phyloP scores from a whole-genome alignment of 2,329 filamentous ascomycete genomes.

The Triangularia verruculosa region DNA sequence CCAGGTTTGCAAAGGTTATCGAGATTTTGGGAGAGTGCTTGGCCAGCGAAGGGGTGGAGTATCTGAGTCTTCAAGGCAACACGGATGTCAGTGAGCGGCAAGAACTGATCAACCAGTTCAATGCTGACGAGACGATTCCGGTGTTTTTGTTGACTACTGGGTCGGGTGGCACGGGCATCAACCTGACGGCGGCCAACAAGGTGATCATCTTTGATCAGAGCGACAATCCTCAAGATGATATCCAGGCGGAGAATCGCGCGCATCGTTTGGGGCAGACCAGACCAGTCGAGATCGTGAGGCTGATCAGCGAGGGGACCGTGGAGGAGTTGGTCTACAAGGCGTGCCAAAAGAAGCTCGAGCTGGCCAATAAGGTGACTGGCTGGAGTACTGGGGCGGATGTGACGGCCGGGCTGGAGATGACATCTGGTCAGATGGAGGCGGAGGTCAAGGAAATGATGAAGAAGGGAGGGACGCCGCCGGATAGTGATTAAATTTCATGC shows the following conservation, averaged over 20 bases:
- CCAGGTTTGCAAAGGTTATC: conserved; percentile 87
- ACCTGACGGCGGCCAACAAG: conserved; percentile 92
- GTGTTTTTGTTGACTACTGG: conserved; percentile 93
- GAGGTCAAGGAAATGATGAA: conserved; percentile 23
- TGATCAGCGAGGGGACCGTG: conserved; percentile 78
- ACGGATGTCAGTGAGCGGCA: conserved; percentile 83
- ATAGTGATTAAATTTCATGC: conserved; percentile 5
- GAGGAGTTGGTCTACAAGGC: conserved; percentile 92
- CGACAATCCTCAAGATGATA: conserved; percentile 97
- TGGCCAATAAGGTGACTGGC: conserved; percentile 64
- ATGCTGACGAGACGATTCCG: conserved; percentile 69
- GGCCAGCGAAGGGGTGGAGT: conserved; percentile 66
- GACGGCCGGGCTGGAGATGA: conserved; percentile 25
- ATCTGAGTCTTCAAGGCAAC: conserved; percentile 81
- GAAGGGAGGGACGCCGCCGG: conserved; percentile 21
- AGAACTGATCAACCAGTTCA: conserved; percentile 83
- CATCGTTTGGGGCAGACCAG: conserved; percentile 90
- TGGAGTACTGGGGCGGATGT: conserved; percentile 23
- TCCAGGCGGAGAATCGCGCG: conserved; percentile 96
- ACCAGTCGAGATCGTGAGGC: conserved; percentile 83
- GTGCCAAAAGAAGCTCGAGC: conserved; percentile 86
- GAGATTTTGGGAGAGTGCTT: conserved; percentile 86
- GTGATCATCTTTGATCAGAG: conserved; percentile 95
- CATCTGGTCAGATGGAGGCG: conserved; percentile 29
- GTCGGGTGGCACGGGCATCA: conserved; percentile 95